Percentiles rank a stretch among this genome's conserved stretches.
phyloP scores from a whole-genome alignment of 2,329 filamentous ascomycete genomes.

The Pseudocercospora musae region DNA sequence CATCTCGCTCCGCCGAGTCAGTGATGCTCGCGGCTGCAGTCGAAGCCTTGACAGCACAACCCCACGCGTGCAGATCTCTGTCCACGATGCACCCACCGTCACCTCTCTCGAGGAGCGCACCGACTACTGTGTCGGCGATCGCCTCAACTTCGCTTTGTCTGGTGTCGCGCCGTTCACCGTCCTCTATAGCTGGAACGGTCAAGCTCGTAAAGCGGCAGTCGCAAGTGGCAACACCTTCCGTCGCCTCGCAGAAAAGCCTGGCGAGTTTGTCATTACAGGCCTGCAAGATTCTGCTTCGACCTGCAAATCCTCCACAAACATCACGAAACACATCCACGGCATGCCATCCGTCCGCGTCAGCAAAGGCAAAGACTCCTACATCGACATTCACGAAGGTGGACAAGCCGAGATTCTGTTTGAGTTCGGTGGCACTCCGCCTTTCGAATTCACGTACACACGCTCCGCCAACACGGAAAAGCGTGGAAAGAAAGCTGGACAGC shows the following conservation, averaged over 20 bases:
- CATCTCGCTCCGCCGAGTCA: slow-evolving; percentile 83
- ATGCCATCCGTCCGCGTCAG: slow-evolving; percentile 89
- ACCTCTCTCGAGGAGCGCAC: slow-evolving; percentile 77
- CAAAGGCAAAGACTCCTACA: slow-evolving; percentile 72
- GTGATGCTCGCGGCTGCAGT: slow-evolving; percentile 82
- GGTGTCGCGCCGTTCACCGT: slow-evolving; percentile 91
- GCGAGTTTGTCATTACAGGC: slow-evolving; percentile 81
- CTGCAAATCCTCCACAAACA: slow-evolving; percentile 74
- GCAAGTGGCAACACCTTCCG: slow-evolving; percentile 80
- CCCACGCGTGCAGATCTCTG: slow-evolving; percentile 81
- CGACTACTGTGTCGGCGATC: slow-evolving; percentile 94
- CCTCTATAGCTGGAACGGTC: slow-evolving; percentile 82
- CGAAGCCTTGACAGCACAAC: slow-evolving; percentile 63
- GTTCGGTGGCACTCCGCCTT: slow-evolving; percentile 92
- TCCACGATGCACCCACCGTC: slow-evolving; percentile 90
- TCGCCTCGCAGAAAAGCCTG: slow-evolving; percentile 86
- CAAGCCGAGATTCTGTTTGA: slow-evolving; percentile 91
- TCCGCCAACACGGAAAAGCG: slow-evolving; percentile 74
- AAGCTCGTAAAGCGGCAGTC: slow-evolving; percentile 68
- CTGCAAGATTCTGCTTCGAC: slow-evolving; percentile 84
- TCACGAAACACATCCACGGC: slow-evolving; percentile 82
- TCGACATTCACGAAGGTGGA: slow-evolving; percentile 95
- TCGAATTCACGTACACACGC: slow-evolving; percentile 95
- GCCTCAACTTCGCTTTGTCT: slow-evolving; percentile 85
- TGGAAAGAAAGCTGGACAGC: slow-evolving; percentile 61